phyloP scores from a whole-genome alignment of 192 early-diverging fungal species.

The Coemansia biformis region DNA sequence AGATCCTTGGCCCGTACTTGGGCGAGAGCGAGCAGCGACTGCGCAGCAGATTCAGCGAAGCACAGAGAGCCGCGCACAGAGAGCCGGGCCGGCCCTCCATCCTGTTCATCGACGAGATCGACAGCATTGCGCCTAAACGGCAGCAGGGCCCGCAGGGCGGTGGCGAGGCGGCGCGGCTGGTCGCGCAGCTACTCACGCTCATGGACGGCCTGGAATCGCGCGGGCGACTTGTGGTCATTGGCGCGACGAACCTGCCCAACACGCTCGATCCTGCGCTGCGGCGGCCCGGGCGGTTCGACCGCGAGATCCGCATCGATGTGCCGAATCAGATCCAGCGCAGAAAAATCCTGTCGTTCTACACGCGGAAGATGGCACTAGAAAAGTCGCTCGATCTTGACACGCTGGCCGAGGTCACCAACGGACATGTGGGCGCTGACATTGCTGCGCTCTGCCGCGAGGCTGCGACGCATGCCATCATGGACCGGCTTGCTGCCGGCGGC shows the following conservation, averaged over 20 bases:
- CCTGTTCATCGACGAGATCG: constrained; percentile 96
- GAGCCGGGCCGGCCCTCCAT: constrained; percentile 55
- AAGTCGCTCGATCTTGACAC: constrained; percentile 50
- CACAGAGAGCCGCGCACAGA: constrained; percentile 38
- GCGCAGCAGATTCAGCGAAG: constrained; percentile 65
- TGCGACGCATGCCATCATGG: constrained; percentile 38
- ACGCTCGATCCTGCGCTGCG: no score
- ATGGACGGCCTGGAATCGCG: constrained; percentile 98
- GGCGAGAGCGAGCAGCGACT: constrained; percentile 86
- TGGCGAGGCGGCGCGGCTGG: constrained; percentile 82
- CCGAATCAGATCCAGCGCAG: constrained; percentile 60
- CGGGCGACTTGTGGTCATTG: constrained; percentile 96
- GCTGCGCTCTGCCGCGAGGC: constrained; percentile 79
- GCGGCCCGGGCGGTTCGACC: constrained; percentile 90
- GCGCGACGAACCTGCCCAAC: constrained; percentile 97
- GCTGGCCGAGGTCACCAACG: constrained; percentile 68
- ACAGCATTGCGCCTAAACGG: constrained; percentile 48
- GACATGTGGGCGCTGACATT: constrained; percentile 94
- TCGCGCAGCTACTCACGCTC: constrained; percentile 96
- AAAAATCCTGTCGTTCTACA: constrained; percentile 60
- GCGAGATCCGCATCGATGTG: constrained; percentile 93
- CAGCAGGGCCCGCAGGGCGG: constrained; percentile 3
- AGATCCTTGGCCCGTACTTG: constrained; percentile 73
- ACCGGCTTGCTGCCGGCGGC: neutral
- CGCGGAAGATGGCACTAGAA: constrained; percentile 52